Conservation (phyloP, 1,139 yeast genomes). For the Hemisphaericaspora subhashii region DNA sequence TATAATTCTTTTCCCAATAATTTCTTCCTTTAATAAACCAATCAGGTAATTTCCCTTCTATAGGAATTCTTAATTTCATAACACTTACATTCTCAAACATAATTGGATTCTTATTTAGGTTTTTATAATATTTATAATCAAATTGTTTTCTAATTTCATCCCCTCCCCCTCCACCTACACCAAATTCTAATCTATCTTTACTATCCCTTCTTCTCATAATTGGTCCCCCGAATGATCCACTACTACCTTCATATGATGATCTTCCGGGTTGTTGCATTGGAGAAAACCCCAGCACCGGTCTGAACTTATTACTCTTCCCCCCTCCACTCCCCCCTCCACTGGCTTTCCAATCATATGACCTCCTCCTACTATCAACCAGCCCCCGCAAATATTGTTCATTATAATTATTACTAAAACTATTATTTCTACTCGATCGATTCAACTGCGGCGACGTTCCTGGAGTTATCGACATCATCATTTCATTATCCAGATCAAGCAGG, state of each 20-base stretch:
- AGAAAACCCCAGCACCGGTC: slow-evolving; percentile 25
- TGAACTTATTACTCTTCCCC: slow-evolving; percentile 25
- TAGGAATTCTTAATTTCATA: slow-evolving; percentile 56
- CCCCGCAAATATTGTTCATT: slow-evolving; percentile 21
- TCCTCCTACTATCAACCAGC: slow-evolving; percentile 28
- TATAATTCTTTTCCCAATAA: slow-evolving; percentile 52
- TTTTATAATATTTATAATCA: slow-evolving; percentile 41
- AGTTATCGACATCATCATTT: slow-evolving; percentile 15
- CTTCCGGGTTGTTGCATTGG: slow-evolving; percentile 15
- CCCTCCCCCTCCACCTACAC: background rate
- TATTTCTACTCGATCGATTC: slow-evolving; percentile 20
- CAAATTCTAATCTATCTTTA: background rate
- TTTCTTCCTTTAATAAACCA: slow-evolving; percentile 71
- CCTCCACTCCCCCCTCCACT: slow-evolving; percentile 18
- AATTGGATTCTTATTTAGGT: slow-evolving; percentile 28
- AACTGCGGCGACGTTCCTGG: slow-evolving; percentile 38
- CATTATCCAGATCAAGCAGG: slow-evolving; percentile 19
- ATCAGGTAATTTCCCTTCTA: slow-evolving; percentile 59
- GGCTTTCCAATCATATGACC: slow-evolving; percentile 35
- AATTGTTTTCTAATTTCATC: slow-evolving; percentile 20
- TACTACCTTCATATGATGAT: slow-evolving; percentile 25
- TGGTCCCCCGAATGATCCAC: too few species aligned
- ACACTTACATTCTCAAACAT: slow-evolving; percentile 39
- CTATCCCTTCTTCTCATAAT: slow-evolving; percentile 6
- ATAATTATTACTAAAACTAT: slow-evolving; percentile 27